Percentiles rank a stretch among this genome's conserved stretches.
phyloP scores from a whole-genome alignment of 352 stramenopile species.

The Elongisporangium undulatum region DNA sequence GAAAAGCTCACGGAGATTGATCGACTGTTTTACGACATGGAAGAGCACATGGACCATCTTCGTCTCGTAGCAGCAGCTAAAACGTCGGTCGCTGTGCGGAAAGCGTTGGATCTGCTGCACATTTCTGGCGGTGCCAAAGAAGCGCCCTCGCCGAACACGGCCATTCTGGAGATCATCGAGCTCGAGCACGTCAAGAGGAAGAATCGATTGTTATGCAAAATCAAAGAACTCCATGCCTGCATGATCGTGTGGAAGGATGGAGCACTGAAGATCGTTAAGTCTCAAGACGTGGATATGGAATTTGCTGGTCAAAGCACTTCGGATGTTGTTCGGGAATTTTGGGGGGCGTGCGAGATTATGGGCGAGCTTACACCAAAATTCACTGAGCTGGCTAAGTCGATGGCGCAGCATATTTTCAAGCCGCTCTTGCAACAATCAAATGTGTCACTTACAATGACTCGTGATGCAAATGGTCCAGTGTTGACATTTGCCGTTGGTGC shows the following conservation, averaged over 20 bases:
- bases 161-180: conserved; percentile 20
- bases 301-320: background rate
- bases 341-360: conserved; percentile 49
- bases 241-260: conserved; percentile 37
- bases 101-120: conserved; percentile 22
- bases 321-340: conserved; percentile 35
- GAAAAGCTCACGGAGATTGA: conserved; percentile 71
- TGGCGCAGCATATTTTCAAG: conserved; percentile 45
- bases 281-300: background rate
- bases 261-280: conserved; percentile 23
- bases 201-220: conserved; percentile 37
- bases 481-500: conserved; percentile 16
- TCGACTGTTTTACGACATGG: conserved; percentile 36
- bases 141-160: background rate
- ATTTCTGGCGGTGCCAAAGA: conserved; percentile 7
- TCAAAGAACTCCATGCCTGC: conserved; percentile 41
- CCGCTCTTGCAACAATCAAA: conserved; percentile 29
- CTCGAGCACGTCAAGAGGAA: conserved; percentile 49
- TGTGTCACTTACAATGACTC: conserved; percentile 16
- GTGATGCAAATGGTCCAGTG: conserved; percentile 13
- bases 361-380: conserved; percentile 31
- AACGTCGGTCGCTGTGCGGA: conserved; percentile 28
- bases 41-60: conserved; percentile 37
- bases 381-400: conserved; percentile 51
- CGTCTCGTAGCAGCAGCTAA: conserved; percentile 45